Evolutionary conservation across 1,284 basidiomycete genomes (phyloP).

Genomic region (Ceratobasidium sp.): DNA sequence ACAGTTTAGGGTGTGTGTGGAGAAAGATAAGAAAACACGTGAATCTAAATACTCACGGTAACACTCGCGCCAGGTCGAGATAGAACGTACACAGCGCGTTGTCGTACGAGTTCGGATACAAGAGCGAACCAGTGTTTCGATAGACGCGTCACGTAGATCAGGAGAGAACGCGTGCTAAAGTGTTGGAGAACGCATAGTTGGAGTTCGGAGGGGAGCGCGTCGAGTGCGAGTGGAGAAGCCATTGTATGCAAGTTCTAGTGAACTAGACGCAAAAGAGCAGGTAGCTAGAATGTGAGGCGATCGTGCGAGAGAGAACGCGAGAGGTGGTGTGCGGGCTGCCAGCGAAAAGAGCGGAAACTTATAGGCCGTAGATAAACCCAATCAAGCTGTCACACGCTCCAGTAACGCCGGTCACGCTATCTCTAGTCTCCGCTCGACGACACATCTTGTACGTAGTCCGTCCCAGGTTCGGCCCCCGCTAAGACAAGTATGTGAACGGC

Average conservation of each 20-base stretch:
- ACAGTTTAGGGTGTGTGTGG: background rate
- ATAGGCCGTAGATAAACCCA: slow-evolving; percentile 43
- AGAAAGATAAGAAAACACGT: slow-evolving; percentile 2
- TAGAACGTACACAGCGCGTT: slow-evolving; percentile 24
- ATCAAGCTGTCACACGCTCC: slow-evolving; percentile 38
- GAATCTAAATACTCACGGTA: slow-evolving; percentile 24
- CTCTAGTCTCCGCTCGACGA: background rate
- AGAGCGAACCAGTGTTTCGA: slow-evolving; percentile 37
- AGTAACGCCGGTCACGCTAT: slow-evolving; percentile 42
- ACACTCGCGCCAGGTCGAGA: slow-evolving; percentile 23
- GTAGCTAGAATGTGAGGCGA: background rate
- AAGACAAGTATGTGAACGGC: background rate
- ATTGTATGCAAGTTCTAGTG: slow-evolving; percentile 6
- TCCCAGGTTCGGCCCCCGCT: background rate
- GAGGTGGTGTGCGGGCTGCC: background rate
- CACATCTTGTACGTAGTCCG: slow-evolving; percentile 20
- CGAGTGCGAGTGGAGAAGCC: slow-evolving; percentile 16
- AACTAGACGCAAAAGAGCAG: background rate
- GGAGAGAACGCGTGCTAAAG: slow-evolving; percentile 26
- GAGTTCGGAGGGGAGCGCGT: slow-evolving; percentile 30
- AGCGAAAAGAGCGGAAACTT: slow-evolving; percentile 11
- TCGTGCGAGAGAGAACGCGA: background rate
- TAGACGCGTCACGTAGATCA: slow-evolving; percentile 30
- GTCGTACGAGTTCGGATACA: slow-evolving; percentile 26
- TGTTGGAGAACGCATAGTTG: slow-evolving; percentile 29